Conservation (phyloP, 2,329 filamentous ascomycete species). For the Arachnomyces sp. region DNA sequence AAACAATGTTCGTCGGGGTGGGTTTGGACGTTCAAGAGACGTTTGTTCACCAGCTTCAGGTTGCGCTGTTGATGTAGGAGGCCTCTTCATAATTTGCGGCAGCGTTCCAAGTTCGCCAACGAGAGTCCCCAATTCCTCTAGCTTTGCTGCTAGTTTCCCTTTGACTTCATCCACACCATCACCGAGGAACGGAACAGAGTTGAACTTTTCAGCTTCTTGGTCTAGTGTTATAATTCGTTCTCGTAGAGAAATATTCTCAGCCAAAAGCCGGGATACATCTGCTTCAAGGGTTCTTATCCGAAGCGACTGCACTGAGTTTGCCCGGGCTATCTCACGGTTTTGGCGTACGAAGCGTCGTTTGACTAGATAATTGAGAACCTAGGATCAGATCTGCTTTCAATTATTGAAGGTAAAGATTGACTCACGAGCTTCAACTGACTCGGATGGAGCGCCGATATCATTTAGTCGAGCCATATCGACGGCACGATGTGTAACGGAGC, state of each 20-base stretch:
- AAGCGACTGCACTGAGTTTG: constrained; percentile 57
- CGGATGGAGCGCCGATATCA: constrained; percentile 36
- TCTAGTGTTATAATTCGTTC: constrained; percentile 53
- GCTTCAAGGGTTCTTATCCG: constrained; percentile 57
- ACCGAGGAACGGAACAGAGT: constrained; percentile 36
- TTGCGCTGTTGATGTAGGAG: not conserved
- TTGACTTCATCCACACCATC: constrained; percentile 47
- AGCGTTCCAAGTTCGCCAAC: constrained; percentile 47
- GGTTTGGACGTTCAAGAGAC: no score
- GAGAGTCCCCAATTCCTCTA: constrained; percentile 48
- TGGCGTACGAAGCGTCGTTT: constrained; percentile 59
- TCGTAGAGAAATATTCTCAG: constrained; percentile 53
- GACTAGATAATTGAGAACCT: constrained; percentile 33
- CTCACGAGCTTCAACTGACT: constrained; percentile 44
- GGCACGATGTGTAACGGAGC: constrained; percentile 6
- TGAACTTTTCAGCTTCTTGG: constrained; percentile 44
- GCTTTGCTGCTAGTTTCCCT: constrained; percentile 47
- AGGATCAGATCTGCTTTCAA: not conserved
- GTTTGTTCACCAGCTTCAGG: constrained; percentile 10
- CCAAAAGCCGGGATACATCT: constrained; percentile 53
- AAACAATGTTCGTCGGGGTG: constrained; percentile 7
- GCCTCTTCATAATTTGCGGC: constrained; percentile 17
- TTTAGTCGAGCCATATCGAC: constrained; percentile 43
- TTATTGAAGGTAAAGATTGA: constrained; percentile 4
- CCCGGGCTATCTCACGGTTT: constrained; percentile 59